Base-by-base conservation (phyloP, 306 rosid genomes). In the Citrullus mucosospermus region DNA sequence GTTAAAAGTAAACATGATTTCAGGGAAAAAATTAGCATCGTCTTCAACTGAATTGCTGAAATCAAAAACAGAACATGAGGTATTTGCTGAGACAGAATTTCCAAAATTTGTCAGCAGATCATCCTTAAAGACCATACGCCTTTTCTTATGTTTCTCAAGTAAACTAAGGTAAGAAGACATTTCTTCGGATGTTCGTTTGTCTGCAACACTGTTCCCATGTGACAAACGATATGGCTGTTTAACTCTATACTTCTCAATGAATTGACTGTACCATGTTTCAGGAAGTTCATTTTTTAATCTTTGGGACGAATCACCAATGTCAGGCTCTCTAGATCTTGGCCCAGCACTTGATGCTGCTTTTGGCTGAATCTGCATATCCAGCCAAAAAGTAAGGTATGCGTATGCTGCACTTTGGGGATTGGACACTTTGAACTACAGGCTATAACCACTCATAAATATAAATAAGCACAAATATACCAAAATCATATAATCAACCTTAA, bases 211-310 rank as follows among this genome's bases (percentile, higher is more conserved):
- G 65, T 93, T 89, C 44, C 87, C 87, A 22, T 75, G 78, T 78
- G 87, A 71, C 85, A 90, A 62, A 83, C 82, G 87, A 82, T 86
- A 82, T 0, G 86, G 82, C 81, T 81, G 91, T 60, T 78, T 91
- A 66, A 80, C 83, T 78, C 86, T 87, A 28, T 85, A 86, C 78
- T 84, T 92, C 66, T 92, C 97, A 72, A 83, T 83, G 72, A 83
- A 87, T 81, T 91, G 98, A 88, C 73, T 85, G 78, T 92, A 92
- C 98, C 98, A 95, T 9, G 89, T 85, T 80, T 92, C 97, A 50
- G 96, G 92, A 20, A 91, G 89, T 55, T 88, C 92, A 56, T 78
- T 89, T 84, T 87, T 86, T 57, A 79, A 87, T 71, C 91, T 90
- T 41, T 79, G 85, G 18, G 88, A 50, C 56, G 82, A 43, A 75